Percentiles rank a stretch among this genome's conserved stretches.
Conservation (phyloP, 257 asterid species). For the Ajuga chamaepitys region DNA sequence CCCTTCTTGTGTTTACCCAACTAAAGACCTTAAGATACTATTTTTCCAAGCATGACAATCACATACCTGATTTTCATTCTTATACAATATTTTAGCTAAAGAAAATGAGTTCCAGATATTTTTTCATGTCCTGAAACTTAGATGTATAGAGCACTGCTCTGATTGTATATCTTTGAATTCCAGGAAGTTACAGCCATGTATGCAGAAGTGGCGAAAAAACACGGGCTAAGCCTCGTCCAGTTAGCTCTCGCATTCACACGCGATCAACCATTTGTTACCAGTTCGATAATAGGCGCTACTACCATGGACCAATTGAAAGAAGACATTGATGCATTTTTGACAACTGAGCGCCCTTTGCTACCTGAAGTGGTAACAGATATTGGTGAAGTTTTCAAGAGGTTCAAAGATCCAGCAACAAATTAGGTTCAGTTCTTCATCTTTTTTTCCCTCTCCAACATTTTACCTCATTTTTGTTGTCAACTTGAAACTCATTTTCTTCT, state of each 20-base stretch:
- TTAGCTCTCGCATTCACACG: constrained; percentile 77
- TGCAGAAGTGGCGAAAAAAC: constrained; percentile 64
- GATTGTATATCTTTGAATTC: background rate
- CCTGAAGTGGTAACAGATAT: constrained; percentile 52
- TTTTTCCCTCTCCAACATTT: no score
- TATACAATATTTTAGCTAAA: no score
- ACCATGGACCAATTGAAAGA: constrained; percentile 67
- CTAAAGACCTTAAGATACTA: no score
- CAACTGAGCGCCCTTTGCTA: constrained; percentile 62
- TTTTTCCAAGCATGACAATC: no score
- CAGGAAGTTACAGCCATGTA: constrained; percentile 78
- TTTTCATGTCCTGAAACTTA: no score
- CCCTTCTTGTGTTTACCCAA: no score
- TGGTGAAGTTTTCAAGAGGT: constrained; percentile 58
- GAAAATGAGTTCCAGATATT: no score
- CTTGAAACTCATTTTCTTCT: no score
- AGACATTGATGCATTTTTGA: constrained; percentile 66
- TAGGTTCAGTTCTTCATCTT: no score
- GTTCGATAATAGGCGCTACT: constrained; percentile 80
- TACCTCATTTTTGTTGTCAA: no score
- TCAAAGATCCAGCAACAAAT: constrained; percentile 76
- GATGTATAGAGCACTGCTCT: no score
- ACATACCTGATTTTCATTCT: no score
- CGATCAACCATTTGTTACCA: constrained; percentile 69
- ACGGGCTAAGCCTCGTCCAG: constrained; percentile 64